Base-by-base conservation (phyloP, 164 flowering plant species). In the Macadamia integrifolia region DNA sequence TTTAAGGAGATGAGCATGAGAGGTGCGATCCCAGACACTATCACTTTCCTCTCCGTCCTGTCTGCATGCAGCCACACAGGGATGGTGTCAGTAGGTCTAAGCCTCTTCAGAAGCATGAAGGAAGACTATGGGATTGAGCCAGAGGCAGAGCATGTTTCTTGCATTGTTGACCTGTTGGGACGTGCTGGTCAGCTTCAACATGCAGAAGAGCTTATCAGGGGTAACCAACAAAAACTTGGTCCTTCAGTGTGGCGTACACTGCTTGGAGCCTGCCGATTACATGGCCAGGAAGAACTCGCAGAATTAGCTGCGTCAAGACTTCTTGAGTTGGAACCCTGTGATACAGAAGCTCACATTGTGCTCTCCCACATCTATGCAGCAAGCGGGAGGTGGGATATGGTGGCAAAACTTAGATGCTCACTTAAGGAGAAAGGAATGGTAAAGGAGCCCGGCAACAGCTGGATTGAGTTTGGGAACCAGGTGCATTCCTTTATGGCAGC, bases 21-120 rank as follows among this genome's bases (percentile, higher is more conserved):
- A 6, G 70, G 77, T 17, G 58, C 1, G 29, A 48, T n/a, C 7
- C 77, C 77, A 23, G 77, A 77, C 23, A 46, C 71, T 14, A 67
- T 74, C 9, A 71, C 77, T 32, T 77, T 74, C 43, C 55, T 74
- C 17, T 73, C 74, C 17, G 46, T 68, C 43, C 53, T 77, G 14
- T 73, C 80, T 44, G 80, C 80, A 9, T 77, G 77, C 35, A 67
- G 75, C 46, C 80, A 77, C 35, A 44, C 74, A 5, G 77, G 74
- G 23, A 60, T 73, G 72, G 57, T 69, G 17, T 55, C 58, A 10
- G 15, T 60, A 52, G 80, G 80, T 18, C 72, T 77, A 6, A 64
- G n/a, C 9, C 48, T 70, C 18, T 71, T 73, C 59, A 44, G 30
- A 15, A 52, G 55, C 2, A 77, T 77, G 80, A 70, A 49, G 55